Percentiles rank a stretch among this genome's conserved stretches.
phyloP scores from a whole-genome alignment of 176 grass and related monocot genomes.

The Aechmea fasciata region DNA sequence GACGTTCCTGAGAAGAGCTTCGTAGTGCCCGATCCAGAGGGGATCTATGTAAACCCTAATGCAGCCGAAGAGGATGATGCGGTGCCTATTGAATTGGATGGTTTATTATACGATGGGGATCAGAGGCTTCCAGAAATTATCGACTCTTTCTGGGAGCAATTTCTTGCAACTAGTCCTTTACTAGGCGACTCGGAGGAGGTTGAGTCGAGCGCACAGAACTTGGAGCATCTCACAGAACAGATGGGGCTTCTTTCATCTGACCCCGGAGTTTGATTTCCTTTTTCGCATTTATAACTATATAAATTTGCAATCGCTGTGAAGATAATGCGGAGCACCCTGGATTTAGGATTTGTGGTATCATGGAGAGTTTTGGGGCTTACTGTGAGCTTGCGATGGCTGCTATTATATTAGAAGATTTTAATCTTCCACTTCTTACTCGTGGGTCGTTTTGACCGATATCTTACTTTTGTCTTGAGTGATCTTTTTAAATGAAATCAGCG shows the following conservation, averaged over 20 bases:
- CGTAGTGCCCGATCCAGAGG: conserved; percentile 46
- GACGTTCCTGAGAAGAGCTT: conserved; percentile 38
- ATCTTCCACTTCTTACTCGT: conserved; percentile 2
- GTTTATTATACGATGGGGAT: not conserved
- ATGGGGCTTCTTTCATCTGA: conserved; percentile 83
- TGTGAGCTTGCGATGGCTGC: not conserved
- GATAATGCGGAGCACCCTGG: conserved; percentile 6
- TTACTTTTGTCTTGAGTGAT: not conserved
- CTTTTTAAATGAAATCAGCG: not conserved
- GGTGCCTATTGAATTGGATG: not conserved
- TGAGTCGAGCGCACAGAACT: conserved; percentile 9
- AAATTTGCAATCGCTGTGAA: not conserved
- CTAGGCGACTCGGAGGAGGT: not conserved
- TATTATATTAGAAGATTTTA: conserved; percentile 17
- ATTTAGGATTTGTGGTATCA: conserved; percentile 11
- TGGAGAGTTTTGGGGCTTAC: conserved; percentile 3
- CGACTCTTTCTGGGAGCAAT: conserved; percentile 2
- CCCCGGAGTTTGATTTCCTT: conserved; percentile 25
- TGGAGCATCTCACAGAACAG: conserved; percentile 76
- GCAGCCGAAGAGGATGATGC: not conserved
- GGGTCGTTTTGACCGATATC: not conserved
- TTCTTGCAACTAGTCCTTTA: not conserved
- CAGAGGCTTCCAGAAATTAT: not conserved
- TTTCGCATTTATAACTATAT: not conserved
- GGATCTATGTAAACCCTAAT: conserved; percentile 30